Base-by-base conservation (phyloP, 2,329 filamentous ascomycete genomes). In the Pestalotiopsis sp. region DNA sequence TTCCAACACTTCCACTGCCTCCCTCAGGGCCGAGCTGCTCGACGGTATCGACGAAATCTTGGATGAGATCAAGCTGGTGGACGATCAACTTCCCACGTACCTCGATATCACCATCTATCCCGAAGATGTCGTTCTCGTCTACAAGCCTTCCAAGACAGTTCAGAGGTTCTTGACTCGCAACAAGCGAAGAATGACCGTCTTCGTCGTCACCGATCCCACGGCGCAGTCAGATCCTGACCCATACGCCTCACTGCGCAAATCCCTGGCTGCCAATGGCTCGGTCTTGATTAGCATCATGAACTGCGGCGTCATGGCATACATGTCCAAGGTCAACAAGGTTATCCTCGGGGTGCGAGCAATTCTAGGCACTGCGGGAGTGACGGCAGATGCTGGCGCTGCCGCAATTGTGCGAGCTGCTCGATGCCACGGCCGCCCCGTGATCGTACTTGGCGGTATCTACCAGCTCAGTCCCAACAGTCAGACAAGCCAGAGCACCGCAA, bases 21-120 rank as follows among this genome's bases (percentile, higher is more conserved):
- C 97, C 71, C 85, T 98, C 69, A 92, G 94, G 70, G 93, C 93
- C 14, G 96, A 98, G 80, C 92, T 98, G 31, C 91, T 98, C 72
- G 93, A 96, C 75, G 96, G 95, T 57, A 98, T 99, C 75, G 91
- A 94, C 75, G 96, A 99, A 79, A 94, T 99, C 70, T 93, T 97
- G 80, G 96, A 99, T 77, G 96, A 99, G 82, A 91, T 99, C 68
- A 92, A 92, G 72, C 92, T 95, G 77, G 94, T 94, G 7, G 96
- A 98, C 77, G 94, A 97, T 76, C 94, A 97, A 80, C 97, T 99
- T 74, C 93, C 95, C 2, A 90, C 90, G 25, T 92, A 94, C 72
- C 93, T 95, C 2, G 92, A 97, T 71, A 93, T 97, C 62, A 93
- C 98, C 80, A 97, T 99, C 72, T 93, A 97, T 78, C 93, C 93